Evolutionary conservation across 768 basidiomycete species (phyloP).

Genomic region (Macrolepiota dolichaula): DNA sequence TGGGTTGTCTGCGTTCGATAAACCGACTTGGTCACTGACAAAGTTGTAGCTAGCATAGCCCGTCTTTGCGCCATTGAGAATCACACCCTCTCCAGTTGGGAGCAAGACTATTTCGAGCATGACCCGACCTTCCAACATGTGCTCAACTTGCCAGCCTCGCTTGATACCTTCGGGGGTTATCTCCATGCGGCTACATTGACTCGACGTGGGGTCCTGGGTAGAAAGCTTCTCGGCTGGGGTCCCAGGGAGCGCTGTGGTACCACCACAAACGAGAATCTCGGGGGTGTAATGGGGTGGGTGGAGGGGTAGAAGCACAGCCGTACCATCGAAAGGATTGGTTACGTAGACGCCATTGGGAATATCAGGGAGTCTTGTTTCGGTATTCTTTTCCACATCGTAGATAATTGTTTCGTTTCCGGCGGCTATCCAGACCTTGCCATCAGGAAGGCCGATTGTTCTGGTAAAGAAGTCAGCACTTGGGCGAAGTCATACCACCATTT

Average conservation of each 20-base stretch:
- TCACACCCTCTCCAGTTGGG: constrained; percentile 40
- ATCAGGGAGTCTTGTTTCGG: constrained; percentile 26
- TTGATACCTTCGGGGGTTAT: constrained; percentile 39
- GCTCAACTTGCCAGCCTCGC: constrained; percentile 42
- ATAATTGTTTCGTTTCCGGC: constrained; percentile 36
- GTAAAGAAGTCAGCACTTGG: not conserved
- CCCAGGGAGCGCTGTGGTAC: constrained; percentile 30
- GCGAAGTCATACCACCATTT: not conserved
- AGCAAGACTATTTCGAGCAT: constrained; percentile 37
- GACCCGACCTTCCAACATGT: constrained; percentile 35
- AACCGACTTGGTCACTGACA: constrained; percentile 24
- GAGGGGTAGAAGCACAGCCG: constrained; percentile 32
- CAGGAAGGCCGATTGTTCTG: constrained; percentile 32
- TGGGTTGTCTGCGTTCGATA: constrained; percentile 29
- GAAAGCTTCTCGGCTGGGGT: constrained; percentile 26
- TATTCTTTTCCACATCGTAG: not conserved
- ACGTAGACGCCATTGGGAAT: constrained; percentile 43
- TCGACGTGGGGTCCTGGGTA: constrained; percentile 38
- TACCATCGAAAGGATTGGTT: constrained; percentile 36
- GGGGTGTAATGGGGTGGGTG: constrained; percentile 37
- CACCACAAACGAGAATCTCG: constrained; percentile 46
- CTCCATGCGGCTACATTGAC: constrained; percentile 39
- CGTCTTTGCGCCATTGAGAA: constrained; percentile 40
- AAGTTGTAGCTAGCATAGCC: constrained; percentile 38
- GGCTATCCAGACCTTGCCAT: constrained; percentile 37